Base-by-base conservation (phyloP, 1,284 basidiomycete genomes). In the Tylopilus sp. region DNA sequence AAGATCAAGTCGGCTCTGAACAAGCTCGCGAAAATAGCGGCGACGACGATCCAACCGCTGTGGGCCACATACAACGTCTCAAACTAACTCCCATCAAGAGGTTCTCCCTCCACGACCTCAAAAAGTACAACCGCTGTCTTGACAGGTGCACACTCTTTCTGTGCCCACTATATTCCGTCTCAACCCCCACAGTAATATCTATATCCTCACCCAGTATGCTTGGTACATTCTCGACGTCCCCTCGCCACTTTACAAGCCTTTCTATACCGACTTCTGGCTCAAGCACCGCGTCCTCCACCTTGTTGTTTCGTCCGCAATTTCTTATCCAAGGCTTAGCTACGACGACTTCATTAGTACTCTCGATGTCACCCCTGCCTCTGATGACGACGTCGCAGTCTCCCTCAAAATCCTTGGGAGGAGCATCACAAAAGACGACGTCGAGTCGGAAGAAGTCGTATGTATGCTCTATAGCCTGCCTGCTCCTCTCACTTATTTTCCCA, bases 221-320 rank as follows among this genome's bases (percentile, higher is more conserved):
- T 85, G 83, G 83, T 85, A 86, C 56, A 81, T 85, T 50, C 68
- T 85, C 2, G 71, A 72, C 11, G 51, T 53, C 3, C 82, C 83
- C 0, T 73, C 76, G 1, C 40, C 47, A 1, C 24, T 50, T 2
- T 85, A 85, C 56, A 51, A 47, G 2, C 61, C 67, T 0, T 72
- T 72, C 49, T 83, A 73, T 56, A 46, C 50, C 1, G 48, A 61
- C 0, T 78, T 81, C 46, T 80, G 76, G 72, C 62, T 72, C 12
- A 67, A 69, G 38, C 79, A 82, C 53, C 69, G 70, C 1, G 43
- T 80, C 12, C 64, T 77, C 1, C 76, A 82, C 56, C 59, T 76
- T 7, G 50, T 80, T 1, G 60, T 81, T 21, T 64, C 66, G 1
- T 61, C 60, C 2, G 64, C 69, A 11, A 45, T 75, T 11, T 60